phyloP scores from a whole-genome alignment of 106 monocot species.

The Iris macrosiphon region DNA sequence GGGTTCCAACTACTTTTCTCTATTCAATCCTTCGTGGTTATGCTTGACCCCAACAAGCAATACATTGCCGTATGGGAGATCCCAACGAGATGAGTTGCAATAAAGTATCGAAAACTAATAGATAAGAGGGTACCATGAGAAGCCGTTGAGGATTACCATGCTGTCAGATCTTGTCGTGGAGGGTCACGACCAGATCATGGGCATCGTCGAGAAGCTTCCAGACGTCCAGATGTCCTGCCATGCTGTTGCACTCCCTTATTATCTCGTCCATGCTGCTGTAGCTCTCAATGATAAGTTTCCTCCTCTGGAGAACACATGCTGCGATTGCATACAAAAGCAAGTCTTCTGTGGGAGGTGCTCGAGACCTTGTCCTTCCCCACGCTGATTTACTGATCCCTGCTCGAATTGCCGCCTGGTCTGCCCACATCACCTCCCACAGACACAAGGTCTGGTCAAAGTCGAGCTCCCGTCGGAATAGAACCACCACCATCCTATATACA shows the following conservation, averaged over 20 bases:
- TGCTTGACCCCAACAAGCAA: no score
- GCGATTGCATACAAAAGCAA: conserved; percentile 83
- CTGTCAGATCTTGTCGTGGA: conserved; percentile 49
- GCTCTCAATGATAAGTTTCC: conserved; percentile 78
- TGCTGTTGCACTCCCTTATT: conserved; percentile 70
- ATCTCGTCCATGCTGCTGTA: conserved; percentile 91
- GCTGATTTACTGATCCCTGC: conserved; percentile 52
- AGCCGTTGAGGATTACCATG: neutral
- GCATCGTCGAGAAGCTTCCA: conserved; percentile 92
- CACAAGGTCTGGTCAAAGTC: conserved; percentile 76
- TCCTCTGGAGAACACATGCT: conserved; percentile 73
- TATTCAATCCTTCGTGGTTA: no score
- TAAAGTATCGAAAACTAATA: no score
- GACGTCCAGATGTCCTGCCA: conserved; percentile 72
- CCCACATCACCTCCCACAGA: conserved; percentile 96
- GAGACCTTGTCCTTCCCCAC: conserved; percentile 29
- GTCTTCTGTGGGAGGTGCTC: conserved; percentile 78
- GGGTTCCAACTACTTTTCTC: no score
- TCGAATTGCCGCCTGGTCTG: conserved; percentile 72
- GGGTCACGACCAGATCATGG: conserved; percentile 61
- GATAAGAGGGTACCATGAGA: neutral
- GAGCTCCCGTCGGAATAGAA: conserved; percentile 72
- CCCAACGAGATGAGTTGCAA: no score
- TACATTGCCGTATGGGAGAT: no score
- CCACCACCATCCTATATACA: conserved; percentile 86